Conservation (phyloP, 1,284 basidiomycete genomes). For the Phellinidium pouzarii region DNA sequence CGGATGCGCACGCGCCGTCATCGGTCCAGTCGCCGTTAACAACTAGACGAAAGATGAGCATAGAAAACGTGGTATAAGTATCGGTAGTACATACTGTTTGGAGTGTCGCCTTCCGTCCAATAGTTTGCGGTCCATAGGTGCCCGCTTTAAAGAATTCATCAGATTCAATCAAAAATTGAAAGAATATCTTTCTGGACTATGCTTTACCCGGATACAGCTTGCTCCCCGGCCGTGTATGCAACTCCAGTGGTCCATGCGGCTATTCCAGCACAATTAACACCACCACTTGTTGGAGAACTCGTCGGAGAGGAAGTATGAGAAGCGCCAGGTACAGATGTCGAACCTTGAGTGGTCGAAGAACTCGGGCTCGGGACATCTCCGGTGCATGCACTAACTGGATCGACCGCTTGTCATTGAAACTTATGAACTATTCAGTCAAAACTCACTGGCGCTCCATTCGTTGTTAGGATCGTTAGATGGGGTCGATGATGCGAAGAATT, state of each 20-base stretch:
- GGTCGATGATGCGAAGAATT: slow-evolving; percentile 48
- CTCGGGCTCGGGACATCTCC: slow-evolving; percentile 25
- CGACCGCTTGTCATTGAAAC: slow-evolving; percentile 3
- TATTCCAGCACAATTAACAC: slow-evolving; percentile 43
- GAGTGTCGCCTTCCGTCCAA: slow-evolving; percentile 55
- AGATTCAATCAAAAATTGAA: slow-evolving; percentile 12
- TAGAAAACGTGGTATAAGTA: background rate
- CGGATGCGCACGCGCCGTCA: slow-evolving; percentile 43
- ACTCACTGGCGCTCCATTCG: slow-evolving; percentile 61
- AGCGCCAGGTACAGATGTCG: slow-evolving; percentile 9
- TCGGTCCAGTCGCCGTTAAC: slow-evolving; percentile 51
- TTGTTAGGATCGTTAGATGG: slow-evolving; percentile 44
- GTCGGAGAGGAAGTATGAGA: slow-evolving; percentile 17
- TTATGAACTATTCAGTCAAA: slow-evolving; percentile 1
- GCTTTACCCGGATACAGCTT: slow-evolving; percentile 47
- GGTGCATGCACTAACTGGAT: slow-evolving; percentile 50
- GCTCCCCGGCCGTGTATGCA: slow-evolving; percentile 43
- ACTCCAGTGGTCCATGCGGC: slow-evolving; percentile 43
- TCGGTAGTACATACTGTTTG: slow-evolving; percentile 38
- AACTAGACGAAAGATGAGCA: slow-evolving; percentile 22
- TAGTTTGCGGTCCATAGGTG: slow-evolving; percentile 59
- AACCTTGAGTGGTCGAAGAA: slow-evolving; percentile 2
- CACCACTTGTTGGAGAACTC: slow-evolving; percentile 23
- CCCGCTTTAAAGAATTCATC: slow-evolving; percentile 30
- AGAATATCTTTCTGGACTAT: slow-evolving; percentile 9